A percentile compares a stretch with the other conserved stretches of the same genome.
Conservation (phyloP, 306 rosid species). For the Ormosia semicastrata region DNA sequence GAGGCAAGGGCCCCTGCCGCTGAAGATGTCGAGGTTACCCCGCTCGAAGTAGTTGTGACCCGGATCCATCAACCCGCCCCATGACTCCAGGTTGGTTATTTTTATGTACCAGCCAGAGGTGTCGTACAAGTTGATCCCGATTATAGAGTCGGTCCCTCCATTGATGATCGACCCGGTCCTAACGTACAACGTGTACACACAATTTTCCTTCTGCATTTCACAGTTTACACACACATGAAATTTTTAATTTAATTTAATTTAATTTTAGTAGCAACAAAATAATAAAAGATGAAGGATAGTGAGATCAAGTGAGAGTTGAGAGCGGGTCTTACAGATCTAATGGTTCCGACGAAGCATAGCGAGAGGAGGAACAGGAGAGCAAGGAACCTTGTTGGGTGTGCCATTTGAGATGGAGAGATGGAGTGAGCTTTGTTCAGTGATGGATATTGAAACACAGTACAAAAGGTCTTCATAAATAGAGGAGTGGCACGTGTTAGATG, state of each 20-base stretch:
- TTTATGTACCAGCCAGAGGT: constrained; percentile 29
- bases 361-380: constrained; percentile 23
- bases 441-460: too few species aligned
- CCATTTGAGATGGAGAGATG: constrained; percentile 23
- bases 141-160: constrained; percentile 66
- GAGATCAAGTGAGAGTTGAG: background rate
- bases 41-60: constrained; percentile 69
- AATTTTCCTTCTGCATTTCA: constrained; percentile 51
- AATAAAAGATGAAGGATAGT: background rate
- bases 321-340: constrained; percentile 27
- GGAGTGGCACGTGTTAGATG: background rate
- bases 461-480: background rate
- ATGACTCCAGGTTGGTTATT: constrained; percentile 47
- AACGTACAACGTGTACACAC: constrained; percentile 58
- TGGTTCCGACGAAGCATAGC: constrained; percentile 21
- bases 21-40: constrained; percentile 85
- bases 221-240: too few species aligned
- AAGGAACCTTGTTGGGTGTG: background rate
- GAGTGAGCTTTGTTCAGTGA: background rate
- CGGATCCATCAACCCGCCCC: constrained; percentile 80
- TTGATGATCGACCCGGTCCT: constrained; percentile 68
- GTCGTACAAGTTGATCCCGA: constrained; percentile 44
- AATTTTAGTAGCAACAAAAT: background rate
- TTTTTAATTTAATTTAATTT: too few species aligned
- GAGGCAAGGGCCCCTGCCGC: constrained; percentile 73